These are phyloP conservation scores for Tetrapisispora arboricola DNA, from an alignment of 805 yeast genomes.

Conservation along the genomic window DNA sequence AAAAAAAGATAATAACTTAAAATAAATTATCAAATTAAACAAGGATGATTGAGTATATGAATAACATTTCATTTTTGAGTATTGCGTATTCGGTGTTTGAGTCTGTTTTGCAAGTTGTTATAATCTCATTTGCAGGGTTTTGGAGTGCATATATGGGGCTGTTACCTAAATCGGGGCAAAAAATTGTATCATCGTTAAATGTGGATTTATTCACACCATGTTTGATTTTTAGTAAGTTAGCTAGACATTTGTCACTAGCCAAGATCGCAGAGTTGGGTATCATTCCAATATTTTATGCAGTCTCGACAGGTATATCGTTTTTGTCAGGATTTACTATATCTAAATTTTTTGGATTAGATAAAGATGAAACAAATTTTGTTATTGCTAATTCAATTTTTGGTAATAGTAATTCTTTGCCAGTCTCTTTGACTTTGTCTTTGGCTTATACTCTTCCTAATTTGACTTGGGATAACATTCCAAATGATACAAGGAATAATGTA, in stretches of 20 bases:
- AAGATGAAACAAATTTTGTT: conserved; percentile 77
- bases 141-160: conserved; percentile 69
- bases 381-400: conserved; percentile 97
- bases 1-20: too few relatives aligned
- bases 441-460: conserved; percentile 67
- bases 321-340: conserved; percentile 50
- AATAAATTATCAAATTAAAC: background rate
- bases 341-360: conserved; percentile 45
- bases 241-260: conserved; percentile 54
- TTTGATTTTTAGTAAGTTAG: conserved; percentile 76
- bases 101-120: conserved; percentile 83
- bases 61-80: conserved; percentile 24
- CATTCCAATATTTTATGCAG: conserved; percentile 75
- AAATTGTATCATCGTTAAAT: conserved; percentile 62
- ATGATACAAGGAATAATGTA: conserved; percentile 57
- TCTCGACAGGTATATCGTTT: conserved; percentile 71
- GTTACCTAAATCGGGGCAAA: conserved; percentile 64
- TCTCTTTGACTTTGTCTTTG: conserved; percentile 72
- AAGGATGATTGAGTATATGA: conserved; percentile 1
- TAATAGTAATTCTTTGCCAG: conserved; percentile 90
- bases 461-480: conserved; percentile 62
- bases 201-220: conserved; percentile 94
- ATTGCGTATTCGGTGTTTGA: conserved; percentile 65
- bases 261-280: conserved; percentile 72
- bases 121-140: conserved; percentile 79